phyloP scores from a whole-genome alignment of 768 basidiomycete species.

The Tylopilus rubrobrunneus region DNA sequence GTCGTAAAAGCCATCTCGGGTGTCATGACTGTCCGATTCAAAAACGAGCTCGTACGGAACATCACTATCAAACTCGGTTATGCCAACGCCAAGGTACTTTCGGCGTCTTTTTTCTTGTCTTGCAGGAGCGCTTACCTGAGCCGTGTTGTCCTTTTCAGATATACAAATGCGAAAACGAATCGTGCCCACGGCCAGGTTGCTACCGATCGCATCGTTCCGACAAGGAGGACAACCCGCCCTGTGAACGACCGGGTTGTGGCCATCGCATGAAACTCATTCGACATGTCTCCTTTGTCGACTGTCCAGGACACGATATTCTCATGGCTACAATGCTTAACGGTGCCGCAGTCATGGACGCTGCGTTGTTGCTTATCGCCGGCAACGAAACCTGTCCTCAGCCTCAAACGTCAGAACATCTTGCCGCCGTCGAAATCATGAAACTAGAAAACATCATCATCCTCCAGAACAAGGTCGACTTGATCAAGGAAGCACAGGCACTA shows the following conservation, averaged over 20 bases:
- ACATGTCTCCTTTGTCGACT: slow-evolving; percentile 99
- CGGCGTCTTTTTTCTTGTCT: background rate
- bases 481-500: slow-evolving; percentile 89
- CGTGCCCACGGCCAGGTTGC: slow-evolving; percentile 90
- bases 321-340: slow-evolving; percentile 99
- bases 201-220: slow-evolving; percentile 92
- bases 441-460: slow-evolving; percentile 96
- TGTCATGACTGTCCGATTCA: slow-evolving; percentile 97
- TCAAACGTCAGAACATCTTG: slow-evolving; percentile 97
- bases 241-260: slow-evolving; percentile 90
- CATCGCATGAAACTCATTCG: slow-evolving; percentile 87
- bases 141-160: slow-evolving; percentile 51
- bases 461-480: slow-evolving; percentile 98
- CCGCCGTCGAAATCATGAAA: slow-evolving; percentile 99
- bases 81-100: slow-evolving; percentile 92
- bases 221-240: slow-evolving; percentile 91
- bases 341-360: slow-evolving; percentile 99
- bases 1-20: slow-evolving; percentile 99
- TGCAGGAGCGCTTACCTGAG: background rate
- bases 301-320: slow-evolving; percentile 97
- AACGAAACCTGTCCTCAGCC: slow-evolving; percentile 99
- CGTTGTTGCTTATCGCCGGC: slow-evolving; percentile 89
- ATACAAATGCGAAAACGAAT: slow-evolving; percentile 94
- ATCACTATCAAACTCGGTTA: slow-evolving; percentile 99
- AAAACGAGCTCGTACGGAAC: slow-evolving; percentile 98